Percentiles rank a stretch among this genome's conserved stretches.
These are phyloP conservation scores for Delonix regia DNA, from an alignment of 306 rosid species.

Conservation along the genomic window DNA sequence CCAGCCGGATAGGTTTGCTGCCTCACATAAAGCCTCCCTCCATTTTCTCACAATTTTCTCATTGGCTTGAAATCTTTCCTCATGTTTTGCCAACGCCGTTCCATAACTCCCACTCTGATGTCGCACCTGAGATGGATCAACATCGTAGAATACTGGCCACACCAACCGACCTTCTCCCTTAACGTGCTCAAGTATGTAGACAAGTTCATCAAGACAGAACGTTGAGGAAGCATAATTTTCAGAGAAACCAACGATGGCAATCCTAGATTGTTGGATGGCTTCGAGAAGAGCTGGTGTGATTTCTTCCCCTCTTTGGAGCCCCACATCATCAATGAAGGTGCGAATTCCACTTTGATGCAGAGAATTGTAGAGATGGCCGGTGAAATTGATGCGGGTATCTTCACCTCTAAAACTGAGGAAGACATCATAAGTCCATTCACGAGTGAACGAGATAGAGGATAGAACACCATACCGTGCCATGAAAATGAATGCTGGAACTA, in stretches of 20 bases:
- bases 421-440: slow-evolving; percentile 18
- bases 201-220: slow-evolving; percentile 33
- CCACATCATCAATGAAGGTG: no score
- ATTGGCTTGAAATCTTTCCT: background rate
- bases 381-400: no score
- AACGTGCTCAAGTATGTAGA: background rate
- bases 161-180: background rate
- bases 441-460: background rate
- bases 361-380: no score
- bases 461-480: background rate
- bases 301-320: no score
- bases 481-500: no score
- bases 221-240: no score
- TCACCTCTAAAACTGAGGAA: slow-evolving; percentile 27
- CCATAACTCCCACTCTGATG: background rate
- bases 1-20: background rate
- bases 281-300: no score
- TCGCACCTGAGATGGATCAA: slow-evolving; percentile 2
- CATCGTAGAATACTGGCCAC: background rate
- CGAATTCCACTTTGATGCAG: no score
- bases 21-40: slow-evolving; percentile 4
- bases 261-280: no score
- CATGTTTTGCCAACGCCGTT: background rate
- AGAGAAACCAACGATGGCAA: no score
- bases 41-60: background rate